Base-by-base conservation (phyloP, 768 basidiomycete species). In the Inosperma sp. region DNA sequence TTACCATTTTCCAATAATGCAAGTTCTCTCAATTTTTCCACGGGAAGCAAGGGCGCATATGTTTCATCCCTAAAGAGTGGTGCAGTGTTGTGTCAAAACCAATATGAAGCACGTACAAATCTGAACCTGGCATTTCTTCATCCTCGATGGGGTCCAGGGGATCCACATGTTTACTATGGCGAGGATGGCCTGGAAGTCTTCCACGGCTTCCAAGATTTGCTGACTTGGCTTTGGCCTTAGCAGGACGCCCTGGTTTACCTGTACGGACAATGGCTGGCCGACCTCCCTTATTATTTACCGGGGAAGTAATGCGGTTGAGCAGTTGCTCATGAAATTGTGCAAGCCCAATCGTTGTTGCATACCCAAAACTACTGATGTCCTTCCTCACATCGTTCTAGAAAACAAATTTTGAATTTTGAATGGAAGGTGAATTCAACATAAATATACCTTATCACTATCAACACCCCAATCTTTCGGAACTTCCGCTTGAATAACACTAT, bases 291-390 rank as follows among this genome's bases (percentile, higher is more conserved):
- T 4, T 7, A 5, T n/a, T 1, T 31, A 34, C 54, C 63, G 22
- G 45, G 41, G 0, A 49, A 47, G 48, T n/a, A 19, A 53, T 10
- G 2, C 52, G 21, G n/a, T 54, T 54, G 36, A 54, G 53, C 3
- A 54, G 33, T 14, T 54, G 41, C 35, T 54, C 53, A 9, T 39
- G 53, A 37, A 54, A 54, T 23, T 54, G 53, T 0, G 53, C 53
- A 36, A 54, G 36, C 10, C 49, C 53, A 6, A 54, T 54, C 0
- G 48, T 54, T 5, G 53, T 54, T 4, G 25, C 25, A 46, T 54
- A 54, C 4, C 48, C 27, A 16, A 54, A 54, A 1, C 17, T 22
- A 2, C 16, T 25, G 27, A 54, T 50, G 26, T 54, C 49, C 21
- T 43, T 54, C 5, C 0, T 33, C 7, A 50, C 35, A 10, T 1